Evolutionary conservation across 2,329 filamentous ascomycete genomes (phyloP), one percentile per base, ranked within the genome.

Genomic region (Beauveria pseudobassiana): DNA sequence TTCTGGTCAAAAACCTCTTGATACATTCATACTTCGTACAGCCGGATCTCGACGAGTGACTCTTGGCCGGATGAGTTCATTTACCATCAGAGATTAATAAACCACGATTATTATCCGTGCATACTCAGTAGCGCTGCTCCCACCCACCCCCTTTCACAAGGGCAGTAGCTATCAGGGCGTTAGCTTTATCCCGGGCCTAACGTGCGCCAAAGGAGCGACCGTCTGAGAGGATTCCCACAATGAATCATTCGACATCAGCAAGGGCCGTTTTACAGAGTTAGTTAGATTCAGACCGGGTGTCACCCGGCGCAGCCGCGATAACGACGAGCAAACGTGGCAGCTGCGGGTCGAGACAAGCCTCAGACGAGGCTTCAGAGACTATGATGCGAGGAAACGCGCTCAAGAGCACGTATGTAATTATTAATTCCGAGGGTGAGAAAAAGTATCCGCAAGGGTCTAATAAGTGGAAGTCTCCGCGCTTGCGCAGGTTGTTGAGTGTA

Each of bases 201-300:
- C 22, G 10, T 30, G 14, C 38, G 42, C 53, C 18, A 46, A 18
- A 14, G 42, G 20, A 20, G 22, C 38, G 28, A 28, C 54, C 12
- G 18, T 48, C 42, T 55, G 40, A 20, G n/a, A 30, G n/a, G 9
- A 9, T 24, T 46, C 48, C 57, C 57, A 60, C 57, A 60, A 60
- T 60, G 57, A 60, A 60, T 60, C 57, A 60, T 60, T 60, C 57
- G 51, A 28, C 48, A 24, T 52, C 49, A 46, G 24, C n/a, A n/a
- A 26, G 18, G n/a, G 56, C 24, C 7, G 38, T n/a, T 10, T 6
- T 45, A 7, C 48, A 53, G 57, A 60, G 57, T 53, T 46, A 46
- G 49, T 7, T 20, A 20, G 18, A 16, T 12, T 45, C 24, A 28
- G 16, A 26, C 22, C 18, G 24, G 20, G 18, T 38, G 34, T 16